phyloP scores from a whole-genome alignment of 768 basidiomycete genomes.

The Hericium erinaceus region DNA sequence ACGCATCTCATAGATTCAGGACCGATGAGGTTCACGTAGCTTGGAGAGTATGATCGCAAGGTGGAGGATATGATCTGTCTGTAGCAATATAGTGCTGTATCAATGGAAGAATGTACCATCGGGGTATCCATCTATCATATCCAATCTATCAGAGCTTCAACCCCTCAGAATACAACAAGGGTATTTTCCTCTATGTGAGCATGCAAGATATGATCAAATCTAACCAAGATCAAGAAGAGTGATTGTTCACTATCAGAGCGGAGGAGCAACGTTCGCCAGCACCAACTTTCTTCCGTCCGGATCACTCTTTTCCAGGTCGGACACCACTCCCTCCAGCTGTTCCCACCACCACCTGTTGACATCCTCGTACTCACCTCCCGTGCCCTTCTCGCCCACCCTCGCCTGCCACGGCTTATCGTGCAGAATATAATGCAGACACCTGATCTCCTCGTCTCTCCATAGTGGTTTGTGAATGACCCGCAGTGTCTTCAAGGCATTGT shows the following conservation, averaged over 20 bases:
- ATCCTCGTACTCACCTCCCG: constrained; percentile 40
- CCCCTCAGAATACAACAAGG: too few species aligned
- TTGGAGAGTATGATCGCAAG: constrained; percentile 56
- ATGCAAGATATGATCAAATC: too few species aligned
- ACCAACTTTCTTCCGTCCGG: constrained; percentile 43
- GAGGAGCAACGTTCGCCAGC: constrained; percentile 34
- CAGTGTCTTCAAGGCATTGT: constrained; percentile 90
- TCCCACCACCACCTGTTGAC: constrained; percentile 79
- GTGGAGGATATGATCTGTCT: not conserved
- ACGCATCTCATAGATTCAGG: constrained; percentile 53
- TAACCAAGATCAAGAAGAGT: too few species aligned
- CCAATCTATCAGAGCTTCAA: too few species aligned
- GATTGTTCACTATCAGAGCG: too few species aligned
- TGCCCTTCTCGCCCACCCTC: constrained; percentile 32
- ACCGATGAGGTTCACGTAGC: constrained; percentile 91
- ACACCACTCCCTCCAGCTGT: constrained; percentile 33
- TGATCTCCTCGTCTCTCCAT: constrained; percentile 83
- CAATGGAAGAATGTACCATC: not conserved
- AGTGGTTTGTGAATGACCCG: constrained; percentile 57
- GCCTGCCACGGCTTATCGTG: constrained; percentile 80
- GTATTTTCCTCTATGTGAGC: too few species aligned
- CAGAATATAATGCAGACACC: constrained; percentile 82
- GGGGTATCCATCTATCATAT: too few species aligned
- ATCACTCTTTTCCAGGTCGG: constrained; percentile 35
- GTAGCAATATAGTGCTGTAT: not conserved